Conservation (phyloP, 2,329 filamentous ascomycete genomes). For the Fusarium tupiense region DNA sequence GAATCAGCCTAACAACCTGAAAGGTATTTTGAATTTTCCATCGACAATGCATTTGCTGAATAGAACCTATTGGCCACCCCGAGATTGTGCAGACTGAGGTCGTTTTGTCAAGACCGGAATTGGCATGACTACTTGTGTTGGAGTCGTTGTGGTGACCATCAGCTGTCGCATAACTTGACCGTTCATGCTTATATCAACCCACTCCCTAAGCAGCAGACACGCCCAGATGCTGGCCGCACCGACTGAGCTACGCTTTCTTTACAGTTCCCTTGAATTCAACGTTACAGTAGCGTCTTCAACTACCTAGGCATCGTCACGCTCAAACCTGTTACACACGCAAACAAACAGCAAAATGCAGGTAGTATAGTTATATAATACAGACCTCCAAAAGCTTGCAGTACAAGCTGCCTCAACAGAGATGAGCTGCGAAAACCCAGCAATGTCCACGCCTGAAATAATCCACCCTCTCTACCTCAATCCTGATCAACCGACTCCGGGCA, state of each 20-base stretch:
- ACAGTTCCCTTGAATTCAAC: not conserved
- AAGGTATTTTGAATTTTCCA: conserved; percentile 4
- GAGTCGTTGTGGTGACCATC: not conserved
- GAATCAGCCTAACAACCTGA: not conserved
- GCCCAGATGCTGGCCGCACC: not conserved
- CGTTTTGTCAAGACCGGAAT: not conserved
- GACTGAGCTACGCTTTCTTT: not conserved
- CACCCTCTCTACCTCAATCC: conserved; percentile 19
- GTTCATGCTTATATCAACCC: not conserved
- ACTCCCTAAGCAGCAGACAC: not conserved
- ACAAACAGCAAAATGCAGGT: conserved; percentile 5
- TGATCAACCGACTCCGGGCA: conserved; percentile 24
- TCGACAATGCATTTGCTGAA: not conserved
- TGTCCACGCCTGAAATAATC: conserved; percentile 12
- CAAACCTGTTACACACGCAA: not conserved
- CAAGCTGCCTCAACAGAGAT: not conserved
- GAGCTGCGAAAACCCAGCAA: conserved; percentile 1
- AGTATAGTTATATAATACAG: conserved; percentile 26
- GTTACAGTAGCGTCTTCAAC: not conserved
- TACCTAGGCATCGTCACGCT: not conserved
- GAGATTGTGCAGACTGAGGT: not conserved
- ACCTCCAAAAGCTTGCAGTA: conserved; percentile 4
- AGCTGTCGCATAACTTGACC: not conserved
- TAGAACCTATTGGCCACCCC: not conserved
- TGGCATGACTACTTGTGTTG: not conserved